Base-by-base conservation (phyloP, 495 filamentous ascomycete species). In the Bacidia rubella region DNA sequence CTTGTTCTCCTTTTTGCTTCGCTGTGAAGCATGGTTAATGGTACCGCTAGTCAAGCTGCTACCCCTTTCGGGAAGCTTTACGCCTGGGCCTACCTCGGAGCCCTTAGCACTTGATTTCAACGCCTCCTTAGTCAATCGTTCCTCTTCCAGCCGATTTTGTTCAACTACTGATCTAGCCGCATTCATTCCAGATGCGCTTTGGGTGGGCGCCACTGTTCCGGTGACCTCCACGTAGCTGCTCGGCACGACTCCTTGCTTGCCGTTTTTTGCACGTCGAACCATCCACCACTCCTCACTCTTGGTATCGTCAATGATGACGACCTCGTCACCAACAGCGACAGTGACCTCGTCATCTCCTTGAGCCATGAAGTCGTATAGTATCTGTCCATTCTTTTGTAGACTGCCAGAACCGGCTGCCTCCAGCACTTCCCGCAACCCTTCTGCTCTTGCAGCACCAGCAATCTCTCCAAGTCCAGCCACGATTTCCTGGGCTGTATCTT, bases 201-300 rank as follows among this genome's bases (percentile, higher is more conserved):
- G 54, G n/a, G 64, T 57, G 22, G 67, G 55, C 29, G 72, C 56
- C 20, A 82, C 66, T 2, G 75, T 75, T 39, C 83, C 86, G 11
- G 75, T 85, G 25, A 93, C 71, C 64, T 99, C 92, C 47, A 97
- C 82, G 65, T 96, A 99, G 66, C 85, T 93, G 70, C 87, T 89
- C 3, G 92, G 92, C n/a, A 99, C 90, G 11, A 97, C 92, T n/a
- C 92, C 93, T 64, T 94, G 86, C 62, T 86, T 87, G 44, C 86
- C 86, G 64, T 90, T 96, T 70, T 88, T 89, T 46, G 94, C 56
- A 26, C 89, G 79, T 45, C 85, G 80, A 11, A 99, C 89, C 74
- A 89, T 85, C 90, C 93, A 97, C 92, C 92, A 99, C 63, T 99
- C 92, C 43, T 95, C 89, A 49, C 89, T 95, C 66, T 86, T 87